A percentile compares a stretch with the other conserved stretches of the same genome.
Evolutionary conservation across 2,329 filamentous ascomycete genomes (phyloP).

Genomic region (Cryphonectria naterciae): DNA sequence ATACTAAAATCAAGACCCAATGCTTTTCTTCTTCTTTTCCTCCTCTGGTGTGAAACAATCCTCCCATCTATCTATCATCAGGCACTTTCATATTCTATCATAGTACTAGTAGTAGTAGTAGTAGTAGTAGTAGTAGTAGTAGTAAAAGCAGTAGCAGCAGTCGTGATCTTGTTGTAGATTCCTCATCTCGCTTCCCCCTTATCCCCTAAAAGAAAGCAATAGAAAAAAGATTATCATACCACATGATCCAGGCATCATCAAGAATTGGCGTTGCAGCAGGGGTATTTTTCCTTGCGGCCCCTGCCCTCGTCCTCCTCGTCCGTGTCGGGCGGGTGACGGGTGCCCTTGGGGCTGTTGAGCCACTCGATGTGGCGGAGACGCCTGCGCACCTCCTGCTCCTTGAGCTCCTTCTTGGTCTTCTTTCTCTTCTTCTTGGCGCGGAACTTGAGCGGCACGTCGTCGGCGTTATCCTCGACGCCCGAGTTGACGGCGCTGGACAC

Average conservation of each 20-base stretch:
- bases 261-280: slow-evolving; percentile 15
- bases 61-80: slow-evolving; percentile 3
- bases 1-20: neutral
- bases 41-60: neutral
- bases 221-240: neutral
- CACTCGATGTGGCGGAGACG: slow-evolving; percentile 84
- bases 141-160: slow-evolving; percentile 2
- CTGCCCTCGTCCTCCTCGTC: slow-evolving; percentile 67
- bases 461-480: slow-evolving; percentile 75
- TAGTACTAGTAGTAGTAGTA: neutral
- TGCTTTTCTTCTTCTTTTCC: neutral
- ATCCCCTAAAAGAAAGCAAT: neutral
- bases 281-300: slow-evolving; percentile 16
- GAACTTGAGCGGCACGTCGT: slow-evolving; percentile 77
- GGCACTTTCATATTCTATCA: slow-evolving; percentile 1
- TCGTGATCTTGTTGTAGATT: slow-evolving; percentile 10
- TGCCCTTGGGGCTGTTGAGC: slow-evolving; percentile 85
- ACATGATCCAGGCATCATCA: neutral
- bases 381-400: slow-evolving; percentile 87
- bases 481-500: slow-evolving; percentile 72
- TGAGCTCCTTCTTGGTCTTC: slow-evolving; percentile 94
- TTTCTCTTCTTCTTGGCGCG: slow-evolving; percentile 88
- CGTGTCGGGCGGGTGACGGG: slow-evolving; percentile 75
- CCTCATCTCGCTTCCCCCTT: neutral
- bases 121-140: neutral